A percentile compares a stretch with the other conserved stretches of the same genome.
Conservation (phyloP, 306 rosid species). For the Quercus parvula region DNA sequence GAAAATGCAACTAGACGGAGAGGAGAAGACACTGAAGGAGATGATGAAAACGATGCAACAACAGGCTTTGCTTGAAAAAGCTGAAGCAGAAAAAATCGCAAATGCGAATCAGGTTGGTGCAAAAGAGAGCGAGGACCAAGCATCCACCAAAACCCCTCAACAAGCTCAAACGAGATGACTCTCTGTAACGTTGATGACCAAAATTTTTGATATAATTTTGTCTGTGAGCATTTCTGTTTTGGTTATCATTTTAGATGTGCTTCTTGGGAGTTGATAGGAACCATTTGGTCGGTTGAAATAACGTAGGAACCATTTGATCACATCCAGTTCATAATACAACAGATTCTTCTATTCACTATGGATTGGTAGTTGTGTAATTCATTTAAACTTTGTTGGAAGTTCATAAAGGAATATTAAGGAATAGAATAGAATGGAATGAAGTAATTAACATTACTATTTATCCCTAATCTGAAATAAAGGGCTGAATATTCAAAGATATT, state of each 20-base stretch:
- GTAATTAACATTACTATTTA: no score
- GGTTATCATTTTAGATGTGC: not conserved
- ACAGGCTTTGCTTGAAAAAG: slow-evolving; percentile 55
- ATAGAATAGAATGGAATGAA: no score
- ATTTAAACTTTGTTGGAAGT: no score
- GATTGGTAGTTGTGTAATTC: no score
- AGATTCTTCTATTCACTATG: no score
- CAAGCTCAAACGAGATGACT: slow-evolving; percentile 41
- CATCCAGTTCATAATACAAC: no score
- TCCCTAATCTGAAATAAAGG: no score
- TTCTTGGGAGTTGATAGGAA: not conserved
- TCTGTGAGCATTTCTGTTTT: not conserved
- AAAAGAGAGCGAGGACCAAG: slow-evolving; percentile 23
- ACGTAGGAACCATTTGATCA: no score
- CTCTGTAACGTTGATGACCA: not conserved
- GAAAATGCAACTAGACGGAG: slow-evolving; percentile 72
- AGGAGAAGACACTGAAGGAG: slow-evolving; percentile 53
- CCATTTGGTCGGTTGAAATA: no score
- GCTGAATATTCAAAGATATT: no score
- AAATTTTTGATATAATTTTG: slow-evolving; percentile 8
- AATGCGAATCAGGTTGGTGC: slow-evolving; percentile 19
- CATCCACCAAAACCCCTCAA: slow-evolving; percentile 29
- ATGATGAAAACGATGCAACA: slow-evolving; percentile 68
- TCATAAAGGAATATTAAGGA: no score
- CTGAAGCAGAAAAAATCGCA: slow-evolving; percentile 35